phyloP scores from a whole-genome alignment of 2,329 filamentous ascomycete genomes.

The Fonsecaea nubica region DNA sequence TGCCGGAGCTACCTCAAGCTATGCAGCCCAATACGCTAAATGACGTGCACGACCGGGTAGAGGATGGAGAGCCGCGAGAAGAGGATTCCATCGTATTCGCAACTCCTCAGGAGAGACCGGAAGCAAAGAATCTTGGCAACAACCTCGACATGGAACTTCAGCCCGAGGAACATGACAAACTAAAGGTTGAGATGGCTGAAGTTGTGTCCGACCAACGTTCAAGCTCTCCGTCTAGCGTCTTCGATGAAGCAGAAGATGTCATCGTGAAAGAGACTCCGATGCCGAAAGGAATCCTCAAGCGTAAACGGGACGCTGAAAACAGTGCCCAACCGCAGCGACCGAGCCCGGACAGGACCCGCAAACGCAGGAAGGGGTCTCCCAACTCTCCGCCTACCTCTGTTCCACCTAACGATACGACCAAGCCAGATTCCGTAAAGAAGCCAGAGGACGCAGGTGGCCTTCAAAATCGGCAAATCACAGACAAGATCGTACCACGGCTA shows the following conservation, averaged over 20 bases:
- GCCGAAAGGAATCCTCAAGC: slow-evolving; percentile 20
- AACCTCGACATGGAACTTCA: background rate
- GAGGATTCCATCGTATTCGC: slow-evolving; percentile 16
- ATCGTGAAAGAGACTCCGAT: slow-evolving; percentile 22
- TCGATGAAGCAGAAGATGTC: slow-evolving; percentile 19
- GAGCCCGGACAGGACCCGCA: slow-evolving; percentile 7
- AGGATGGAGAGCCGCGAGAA: slow-evolving; percentile 2
- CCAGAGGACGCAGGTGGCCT: background rate
- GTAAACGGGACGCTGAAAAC: slow-evolving; percentile 21
- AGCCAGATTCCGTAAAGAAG: slow-evolving; percentile 3
- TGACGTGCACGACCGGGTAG: background rate
- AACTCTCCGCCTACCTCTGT: slow-evolving; percentile 27
- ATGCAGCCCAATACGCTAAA: background rate
- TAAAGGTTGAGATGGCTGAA: slow-evolving; percentile 11
- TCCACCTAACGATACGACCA: slow-evolving; percentile 21
- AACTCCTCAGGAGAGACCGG: slow-evolving; percentile 13
- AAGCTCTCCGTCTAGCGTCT: slow-evolving; percentile 18
- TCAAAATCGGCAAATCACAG: slow-evolving; percentile 22
- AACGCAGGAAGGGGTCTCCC: slow-evolving; percentile 22
- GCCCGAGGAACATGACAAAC: background rate
- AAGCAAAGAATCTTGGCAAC: background rate
- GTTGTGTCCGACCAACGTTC: slow-evolving; percentile 16
- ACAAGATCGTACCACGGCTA: slow-evolving; percentile 29
- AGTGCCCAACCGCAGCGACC: background rate
- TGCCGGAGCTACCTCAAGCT: background rate